Evolutionary conservation across 345 rosid species (phyloP).

Genomic region (Cardamine resedifolia): DNA sequence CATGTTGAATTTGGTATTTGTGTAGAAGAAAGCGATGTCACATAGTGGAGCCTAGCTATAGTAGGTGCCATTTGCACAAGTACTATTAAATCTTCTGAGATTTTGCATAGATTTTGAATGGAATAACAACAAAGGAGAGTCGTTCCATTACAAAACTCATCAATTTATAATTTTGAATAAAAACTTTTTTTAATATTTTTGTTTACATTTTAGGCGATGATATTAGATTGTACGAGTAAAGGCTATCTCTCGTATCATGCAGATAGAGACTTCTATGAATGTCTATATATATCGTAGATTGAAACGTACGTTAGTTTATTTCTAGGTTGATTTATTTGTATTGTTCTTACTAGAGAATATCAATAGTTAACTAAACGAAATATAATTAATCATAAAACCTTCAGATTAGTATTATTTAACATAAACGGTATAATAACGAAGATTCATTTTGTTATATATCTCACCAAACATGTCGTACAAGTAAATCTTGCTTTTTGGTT

Average conservation of each 20-base stretch:
- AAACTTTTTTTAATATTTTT: not conserved
- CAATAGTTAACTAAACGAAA: not conserved
- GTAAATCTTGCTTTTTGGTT: not conserved
- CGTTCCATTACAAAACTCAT: conserved; percentile 29
- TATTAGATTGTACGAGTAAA: conserved; percentile 13
- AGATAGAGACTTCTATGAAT: conserved; percentile 13
- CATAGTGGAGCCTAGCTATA: conserved; percentile 33
- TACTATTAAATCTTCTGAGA: conserved; percentile 17
- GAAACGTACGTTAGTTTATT: not conserved
- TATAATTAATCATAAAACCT: not conserved
- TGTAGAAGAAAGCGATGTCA: conserved; percentile 28
- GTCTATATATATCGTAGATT: not conserved
- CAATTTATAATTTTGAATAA: not conserved
- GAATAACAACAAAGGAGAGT: conserved; percentile 6
- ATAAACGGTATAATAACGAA: not conserved
- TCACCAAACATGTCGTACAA: not conserved
- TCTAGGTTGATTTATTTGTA: not conserved
- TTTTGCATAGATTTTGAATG: conserved; percentile 19
- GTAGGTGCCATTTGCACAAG: conserved; percentile 33
- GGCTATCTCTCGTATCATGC: conserved; percentile 10
- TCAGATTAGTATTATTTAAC: not conserved
- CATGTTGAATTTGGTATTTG: conserved; percentile 4
- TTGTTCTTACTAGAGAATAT: conserved; percentile 4
- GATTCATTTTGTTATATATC: not conserved
- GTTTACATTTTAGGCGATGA: not conserved